phyloP scores from a whole-genome alignment of 2,329 filamentous ascomycete genomes.

The Aureobasidium sp. region DNA sequence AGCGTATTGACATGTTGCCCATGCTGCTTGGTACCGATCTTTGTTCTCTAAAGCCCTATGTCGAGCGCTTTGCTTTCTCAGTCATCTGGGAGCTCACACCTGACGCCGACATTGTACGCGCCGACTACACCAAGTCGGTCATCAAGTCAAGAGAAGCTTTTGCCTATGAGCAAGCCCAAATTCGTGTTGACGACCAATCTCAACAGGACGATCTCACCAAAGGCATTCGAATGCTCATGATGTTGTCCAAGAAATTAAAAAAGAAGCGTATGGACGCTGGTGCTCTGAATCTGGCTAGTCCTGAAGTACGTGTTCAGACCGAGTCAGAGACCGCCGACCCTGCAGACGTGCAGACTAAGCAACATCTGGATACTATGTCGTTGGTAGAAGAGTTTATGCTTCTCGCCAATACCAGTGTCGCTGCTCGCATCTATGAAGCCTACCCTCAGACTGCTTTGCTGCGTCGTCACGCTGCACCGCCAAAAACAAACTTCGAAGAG shows the following conservation, averaged over 20 bases:
- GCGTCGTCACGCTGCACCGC: slow-evolving; percentile 83
- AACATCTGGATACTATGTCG: slow-evolving; percentile 90
- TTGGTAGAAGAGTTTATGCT: slow-evolving; percentile 99
- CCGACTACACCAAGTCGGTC: slow-evolving; percentile 94
- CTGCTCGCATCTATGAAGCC: slow-evolving; percentile 77
- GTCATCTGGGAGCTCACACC: slow-evolving; percentile 71
- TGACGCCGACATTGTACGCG: slow-evolving; percentile 75
- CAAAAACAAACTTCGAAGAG: slow-evolving; percentile 94
- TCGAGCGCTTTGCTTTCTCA: slow-evolving; percentile 62
- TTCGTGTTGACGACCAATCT: slow-evolving; percentile 82
- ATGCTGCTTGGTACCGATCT: slow-evolving; percentile 92
- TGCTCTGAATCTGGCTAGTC: slow-evolving; percentile 91
- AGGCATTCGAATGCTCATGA: slow-evolving; percentile 80
- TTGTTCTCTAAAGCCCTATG: slow-evolving; percentile 93
- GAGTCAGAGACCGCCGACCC: slow-evolving; percentile 95
- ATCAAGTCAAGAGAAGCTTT: slow-evolving; percentile 96
- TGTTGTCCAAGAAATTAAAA: slow-evolving; percentile 85
- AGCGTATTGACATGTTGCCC: slow-evolving; percentile 98
- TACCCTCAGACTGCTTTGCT: slow-evolving; percentile 95
- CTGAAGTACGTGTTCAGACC: slow-evolving; percentile 91
- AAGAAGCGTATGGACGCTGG: slow-evolving; percentile 96
- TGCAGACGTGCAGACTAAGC: slow-evolving; percentile 92
- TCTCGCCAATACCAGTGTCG: slow-evolving; percentile 93
- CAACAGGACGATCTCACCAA: slow-evolving; percentile 84
- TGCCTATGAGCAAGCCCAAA: slow-evolving; percentile 92